Conservation (phyloP, 2,329 filamentous ascomycete species). For the Phaeosphaeriaceae sp. region DNA sequence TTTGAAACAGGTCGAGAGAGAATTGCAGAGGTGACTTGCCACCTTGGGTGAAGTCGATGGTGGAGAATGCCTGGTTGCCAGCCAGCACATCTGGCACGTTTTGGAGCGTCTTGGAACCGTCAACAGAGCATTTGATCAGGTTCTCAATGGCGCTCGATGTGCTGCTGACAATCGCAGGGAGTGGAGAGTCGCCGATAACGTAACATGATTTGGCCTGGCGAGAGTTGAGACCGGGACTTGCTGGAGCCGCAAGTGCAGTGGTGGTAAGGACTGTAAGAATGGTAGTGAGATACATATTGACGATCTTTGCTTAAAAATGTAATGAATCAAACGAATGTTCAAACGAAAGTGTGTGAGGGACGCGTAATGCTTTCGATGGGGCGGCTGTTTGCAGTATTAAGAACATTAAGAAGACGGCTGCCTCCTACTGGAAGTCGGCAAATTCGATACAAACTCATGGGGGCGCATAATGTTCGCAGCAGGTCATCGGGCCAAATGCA, state of each 20-base stretch:
- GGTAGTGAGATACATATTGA: not conserved
- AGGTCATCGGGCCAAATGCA: not conserved
- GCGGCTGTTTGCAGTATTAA: not conserved
- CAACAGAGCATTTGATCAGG: not conserved
- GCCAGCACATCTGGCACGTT: not conserved
- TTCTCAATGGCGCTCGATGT: not conserved
- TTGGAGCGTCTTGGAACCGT: not conserved
- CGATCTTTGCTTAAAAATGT: not conserved
- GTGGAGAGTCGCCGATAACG: not conserved
- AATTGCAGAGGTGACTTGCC: not conserved
- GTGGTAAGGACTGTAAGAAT: not conserved
- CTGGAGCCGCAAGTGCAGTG: not conserved
- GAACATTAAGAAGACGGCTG: not conserved
- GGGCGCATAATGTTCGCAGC: not conserved
- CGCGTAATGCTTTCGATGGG: not conserved
- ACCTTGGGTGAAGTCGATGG: not conserved
- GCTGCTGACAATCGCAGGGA: not conserved
- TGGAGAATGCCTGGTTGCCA: not conserved
- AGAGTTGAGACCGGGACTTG: not conserved
- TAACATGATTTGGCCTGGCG: not conserved
- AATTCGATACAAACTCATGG: not conserved
- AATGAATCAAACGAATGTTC: not conserved
- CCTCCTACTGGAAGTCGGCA: not conserved
- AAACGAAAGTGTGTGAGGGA: not conserved
- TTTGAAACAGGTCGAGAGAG: not conserved